Conservation (phyloP, 164 flowering plant genomes). For the Macadamia integrifolia region DNA sequence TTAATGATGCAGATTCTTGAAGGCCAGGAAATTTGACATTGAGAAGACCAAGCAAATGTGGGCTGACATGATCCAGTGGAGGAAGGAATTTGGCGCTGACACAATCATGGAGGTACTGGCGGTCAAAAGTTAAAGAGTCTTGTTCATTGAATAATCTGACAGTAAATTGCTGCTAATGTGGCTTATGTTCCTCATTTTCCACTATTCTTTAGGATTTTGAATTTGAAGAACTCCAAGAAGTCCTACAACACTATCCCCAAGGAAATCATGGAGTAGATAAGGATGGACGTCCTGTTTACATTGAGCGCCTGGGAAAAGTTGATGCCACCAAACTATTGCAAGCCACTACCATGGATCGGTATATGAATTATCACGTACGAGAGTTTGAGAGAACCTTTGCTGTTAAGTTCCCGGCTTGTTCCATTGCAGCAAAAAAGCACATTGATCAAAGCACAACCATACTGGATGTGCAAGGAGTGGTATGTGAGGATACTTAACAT, state of each 20-base stretch:
- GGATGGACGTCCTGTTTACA: constrained; percentile 71
- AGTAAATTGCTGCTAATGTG: not conserved
- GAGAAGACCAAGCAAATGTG: constrained; percentile 96
- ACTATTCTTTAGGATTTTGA: constrained; percentile 45
- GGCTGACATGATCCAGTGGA: constrained; percentile 88
- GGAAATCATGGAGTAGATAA: constrained; percentile 75
- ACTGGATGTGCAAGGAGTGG: constrained; percentile 76
- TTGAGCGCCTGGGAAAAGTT: constrained; percentile 70
- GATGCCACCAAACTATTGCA: constrained; percentile 70
- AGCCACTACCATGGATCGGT: constrained; percentile 67
- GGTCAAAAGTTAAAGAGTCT: not conserved
- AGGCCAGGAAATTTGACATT: constrained; percentile 82
- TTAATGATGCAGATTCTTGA: constrained; percentile 54
- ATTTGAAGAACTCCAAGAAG: constrained; percentile 54
- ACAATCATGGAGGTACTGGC: constrained; percentile 63
- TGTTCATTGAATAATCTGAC: not conserved
- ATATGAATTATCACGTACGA: constrained; percentile 56
- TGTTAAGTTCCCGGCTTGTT: constrained; percentile 65
- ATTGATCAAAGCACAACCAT: constrained; percentile 73
- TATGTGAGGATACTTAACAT: constrained; percentile 10
- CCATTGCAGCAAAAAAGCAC: constrained; percentile 67
- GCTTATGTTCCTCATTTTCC: constrained; percentile 2
- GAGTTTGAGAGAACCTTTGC: constrained; percentile 61
- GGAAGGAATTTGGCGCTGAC: constrained; percentile 85
- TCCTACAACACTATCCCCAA: constrained; percentile 56